Base-by-base conservation (phyloP, 164 flowering plant species). In the Cinnamomum chago region DNA sequence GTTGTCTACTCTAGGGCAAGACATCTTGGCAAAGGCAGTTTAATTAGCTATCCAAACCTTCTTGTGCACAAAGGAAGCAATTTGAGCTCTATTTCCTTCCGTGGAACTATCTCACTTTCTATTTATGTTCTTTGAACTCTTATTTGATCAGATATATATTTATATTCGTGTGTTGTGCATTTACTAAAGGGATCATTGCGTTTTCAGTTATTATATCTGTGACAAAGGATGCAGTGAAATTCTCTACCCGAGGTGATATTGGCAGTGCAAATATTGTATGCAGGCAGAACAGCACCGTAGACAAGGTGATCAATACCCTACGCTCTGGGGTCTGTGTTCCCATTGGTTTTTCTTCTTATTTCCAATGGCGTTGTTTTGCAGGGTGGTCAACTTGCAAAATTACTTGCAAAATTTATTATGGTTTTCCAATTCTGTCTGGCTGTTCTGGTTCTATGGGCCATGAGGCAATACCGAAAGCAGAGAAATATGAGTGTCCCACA, bases 251-350 rank as follows among this genome's bases (percentile, higher is more conserved):
- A 67, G 81, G 81, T 75, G 81, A 79, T 33, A 79, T 79, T 68
- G 78, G 81, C 13, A 68, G 72, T 75, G 81, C 81, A 60, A 79
- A 79, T 71, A 60, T 79, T 12, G 81, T 79, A 17, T 79, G 78
- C 58, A 71, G 78, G 70, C 78, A 79, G 51, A 79, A 79, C 65
- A 79, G 50, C 28, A 52, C 78, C 1, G 81, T 79, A 4, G 75
- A 76, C 58, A 76, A 76, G 79, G 75, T 76, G 18, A 9, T 28
- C 9, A 67, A 27, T 55, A 55, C 58, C 15, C 4, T 14, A 18
- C 12, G 58, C 18, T 14, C 1, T 55, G 20, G 15, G 58, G 18
- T 10, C 58, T 55, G 18, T 1, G 17, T 14, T 17, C 18, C 58
- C 11, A 35, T 35, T 35, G 40, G 40, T 28, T 35, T 35, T 35